These are phyloP conservation scores for Hypoxylon rickii DNA, from an alignment of 495 filamentous ascomycete genomes.

Conservation along the genomic window DNA sequence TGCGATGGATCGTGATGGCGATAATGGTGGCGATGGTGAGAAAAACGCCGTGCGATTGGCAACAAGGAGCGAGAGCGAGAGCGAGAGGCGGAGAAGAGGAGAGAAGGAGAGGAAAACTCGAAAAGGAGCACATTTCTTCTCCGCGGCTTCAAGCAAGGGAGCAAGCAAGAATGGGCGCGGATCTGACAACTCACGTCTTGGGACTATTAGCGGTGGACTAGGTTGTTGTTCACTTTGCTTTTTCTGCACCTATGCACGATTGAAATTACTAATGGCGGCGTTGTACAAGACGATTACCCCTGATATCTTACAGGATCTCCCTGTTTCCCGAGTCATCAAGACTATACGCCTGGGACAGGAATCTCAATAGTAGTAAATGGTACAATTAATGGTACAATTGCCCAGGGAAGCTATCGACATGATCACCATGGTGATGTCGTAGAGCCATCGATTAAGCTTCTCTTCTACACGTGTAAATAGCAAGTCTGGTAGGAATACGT, in stretches of 20 bases:
- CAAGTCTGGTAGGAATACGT: not conserved
- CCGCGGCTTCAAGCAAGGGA: constrained; percentile 11
- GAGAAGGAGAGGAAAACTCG: not conserved
- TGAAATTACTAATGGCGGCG: constrained; percentile 21
- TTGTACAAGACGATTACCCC: not conserved
- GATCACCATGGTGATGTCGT: too few species aligned
- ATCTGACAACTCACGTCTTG: not conserved
- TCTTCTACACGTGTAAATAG: not conserved
- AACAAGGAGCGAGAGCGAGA: not conserved
- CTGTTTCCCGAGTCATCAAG: too few species aligned
- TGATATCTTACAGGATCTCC: constrained; percentile 2
- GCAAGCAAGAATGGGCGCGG: too few species aligned
- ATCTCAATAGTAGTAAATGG: too few species aligned
- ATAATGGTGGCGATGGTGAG: not conserved
- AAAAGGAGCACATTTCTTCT: constrained; percentile 1
- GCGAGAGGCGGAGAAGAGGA: not conserved
- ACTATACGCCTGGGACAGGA: too few species aligned
- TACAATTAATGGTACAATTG: too few species aligned
- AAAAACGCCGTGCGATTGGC: too few species aligned
- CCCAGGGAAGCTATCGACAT: too few species aligned
- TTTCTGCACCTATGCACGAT: constrained; percentile 10
- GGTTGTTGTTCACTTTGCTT: not conserved
- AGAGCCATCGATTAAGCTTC: too few species aligned
- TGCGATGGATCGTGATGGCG: not conserved
- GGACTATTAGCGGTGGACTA: not conserved